Evolutionary conservation across 129 eudicot genomes (phyloP), one percentile per base, ranked within the genome.

Genomic region (Deinandra increscens): DNA sequence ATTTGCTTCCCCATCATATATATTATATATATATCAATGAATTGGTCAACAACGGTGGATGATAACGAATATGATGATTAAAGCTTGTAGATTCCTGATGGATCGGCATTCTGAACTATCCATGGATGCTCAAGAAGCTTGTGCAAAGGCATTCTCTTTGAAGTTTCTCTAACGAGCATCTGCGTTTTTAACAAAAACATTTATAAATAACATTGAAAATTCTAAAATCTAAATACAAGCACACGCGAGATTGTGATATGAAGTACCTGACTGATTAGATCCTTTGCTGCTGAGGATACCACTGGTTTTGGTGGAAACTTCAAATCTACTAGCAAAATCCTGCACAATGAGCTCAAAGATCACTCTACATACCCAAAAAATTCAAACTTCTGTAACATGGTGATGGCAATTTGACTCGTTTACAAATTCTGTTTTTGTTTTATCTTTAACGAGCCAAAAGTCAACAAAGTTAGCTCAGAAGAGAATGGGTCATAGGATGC

Each of bases 91-190:
- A 83, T 72, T 17, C 96, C 96, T 46, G 91, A 83, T n/a, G 96
- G 96, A 64, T 88, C 96, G 13, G 96, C 91, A 82, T 88, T 75
- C 75, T 88, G 96, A 61, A 88, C 77, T 6, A 88, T 79, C 96
- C 96, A 88, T 10, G 96, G 91, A 81, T 88, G 91, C 80, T 88
- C 89, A 11, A 88, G 83, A 22, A 88, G 73, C 74, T 88, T 88
- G 85, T 88, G 91, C 19, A 88, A 58, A 0, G 91, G 85, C 78
- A 88, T 68, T 14, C 96, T 68, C 42, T 75, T 49, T 44, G 96
- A 73, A 20, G 85, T 85, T 64, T 85, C 91, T 76, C 80, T 88
- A 33, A 88, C 96, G 39, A 88, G 96, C 96, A 88, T 88, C 96
- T 88, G 77, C 2, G 12, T 33, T 56, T 56, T 61, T 17, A 22